These are phyloP conservation scores for Caryopteris hybrid DNA, from an alignment of 305 asterid genomes.

Conservation along the genomic window DNA sequence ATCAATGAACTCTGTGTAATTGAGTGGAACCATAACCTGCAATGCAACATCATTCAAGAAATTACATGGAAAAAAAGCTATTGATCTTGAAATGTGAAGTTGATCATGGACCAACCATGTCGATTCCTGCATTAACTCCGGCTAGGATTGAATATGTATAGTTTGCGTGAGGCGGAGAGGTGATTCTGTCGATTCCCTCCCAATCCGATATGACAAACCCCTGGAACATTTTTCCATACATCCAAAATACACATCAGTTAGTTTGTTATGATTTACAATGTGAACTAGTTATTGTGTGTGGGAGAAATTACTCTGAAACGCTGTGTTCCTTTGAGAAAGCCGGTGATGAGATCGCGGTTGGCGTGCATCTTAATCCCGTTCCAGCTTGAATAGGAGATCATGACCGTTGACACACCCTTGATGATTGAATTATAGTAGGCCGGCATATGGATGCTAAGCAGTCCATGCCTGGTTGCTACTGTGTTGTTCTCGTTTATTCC, in stretches of 20 bases:
- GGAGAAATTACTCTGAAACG: conserved; percentile 44
- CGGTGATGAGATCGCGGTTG: conserved; percentile 52
- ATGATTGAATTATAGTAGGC: conserved; percentile 50
- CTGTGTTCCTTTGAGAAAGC: conserved; percentile 39
- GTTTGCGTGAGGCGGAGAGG: conserved; percentile 49
- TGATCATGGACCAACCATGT: conserved; percentile 35
- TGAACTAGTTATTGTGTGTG: not conserved
- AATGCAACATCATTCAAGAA: not conserved
- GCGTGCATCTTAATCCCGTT: conserved; percentile 65
- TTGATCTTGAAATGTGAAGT: not conserved
- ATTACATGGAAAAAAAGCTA: too few relatives aligned
- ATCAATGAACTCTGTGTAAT: conserved; percentile 53
- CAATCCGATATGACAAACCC: conserved; percentile 76
- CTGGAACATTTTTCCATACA: conserved; percentile 20
- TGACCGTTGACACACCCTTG: conserved; percentile 67
- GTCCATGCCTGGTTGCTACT: conserved; percentile 27
- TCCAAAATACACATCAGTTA: not conserved
- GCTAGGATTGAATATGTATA: conserved; percentile 50
- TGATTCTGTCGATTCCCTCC: conserved; percentile 54
- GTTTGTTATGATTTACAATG: too few relatives aligned
- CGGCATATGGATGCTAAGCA: conserved; percentile 61
- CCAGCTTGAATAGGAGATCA: conserved; percentile 72
- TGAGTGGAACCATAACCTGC: conserved; percentile 70
- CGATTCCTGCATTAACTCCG: conserved; percentile 54
- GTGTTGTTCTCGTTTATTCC: conserved; percentile 75